Conservation (phyloP, 2,329 filamentous ascomycete species). For the Endoconidiophora polonica region DNA sequence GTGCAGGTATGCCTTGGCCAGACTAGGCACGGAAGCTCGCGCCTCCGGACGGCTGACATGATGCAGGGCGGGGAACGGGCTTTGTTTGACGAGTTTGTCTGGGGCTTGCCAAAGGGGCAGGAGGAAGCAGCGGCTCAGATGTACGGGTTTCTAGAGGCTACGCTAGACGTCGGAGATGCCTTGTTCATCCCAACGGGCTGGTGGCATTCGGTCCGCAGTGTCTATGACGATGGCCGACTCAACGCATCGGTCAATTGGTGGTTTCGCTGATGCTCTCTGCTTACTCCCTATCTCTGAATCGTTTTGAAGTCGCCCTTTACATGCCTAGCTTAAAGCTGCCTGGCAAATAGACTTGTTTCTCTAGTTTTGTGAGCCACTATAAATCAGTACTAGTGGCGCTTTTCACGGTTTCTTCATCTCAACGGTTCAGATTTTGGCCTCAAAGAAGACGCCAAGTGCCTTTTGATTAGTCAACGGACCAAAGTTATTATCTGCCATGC, state of each 20-base stretch:
- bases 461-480: too few species aligned
- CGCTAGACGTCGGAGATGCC: conserved; percentile 35
- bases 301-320: too few species aligned
- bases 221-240: conserved; percentile 19
- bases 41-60: conserved; percentile 70
- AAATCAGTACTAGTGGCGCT: too few species aligned
- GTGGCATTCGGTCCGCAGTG: conserved; percentile 31
- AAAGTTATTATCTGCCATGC: too few species aligned
- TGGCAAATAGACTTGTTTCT: too few species aligned
- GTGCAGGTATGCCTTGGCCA: conserved; percentile 27
- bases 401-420: too few species aligned
- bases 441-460: too few species aligned
- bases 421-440: too few species aligned
- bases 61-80: conserved; percentile 64
- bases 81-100: conserved; percentile 51
- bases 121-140: background rate
- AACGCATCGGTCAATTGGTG: conserved; percentile 31
- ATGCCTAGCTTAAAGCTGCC: too few species aligned
- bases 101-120: conserved; percentile 26
- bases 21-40: conserved; percentile 22
- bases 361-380: too few species aligned
- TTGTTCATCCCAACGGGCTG: conserved; percentile 28
- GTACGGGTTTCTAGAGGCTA: conserved; percentile 29
- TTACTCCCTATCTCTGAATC: too few species aligned
- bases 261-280: conserved; percentile 21